phyloP scores from a whole-genome alignment of 208 protist species.

The Crithidia mellificae region DNA sequence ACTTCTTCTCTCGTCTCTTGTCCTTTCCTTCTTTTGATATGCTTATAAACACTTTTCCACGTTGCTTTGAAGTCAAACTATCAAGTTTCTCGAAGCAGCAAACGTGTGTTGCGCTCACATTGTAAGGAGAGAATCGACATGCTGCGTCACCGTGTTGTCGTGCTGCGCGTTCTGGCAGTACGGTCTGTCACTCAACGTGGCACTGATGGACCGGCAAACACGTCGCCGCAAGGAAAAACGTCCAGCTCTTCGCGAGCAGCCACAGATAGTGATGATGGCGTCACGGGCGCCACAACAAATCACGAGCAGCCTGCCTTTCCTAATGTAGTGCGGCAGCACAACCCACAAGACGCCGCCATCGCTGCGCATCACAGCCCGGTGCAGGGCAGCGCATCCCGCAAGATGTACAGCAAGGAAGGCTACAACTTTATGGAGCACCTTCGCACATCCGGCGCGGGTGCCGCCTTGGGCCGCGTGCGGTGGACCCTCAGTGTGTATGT shows the following conservation, averaged over 20 bases:
- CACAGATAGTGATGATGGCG: no score
- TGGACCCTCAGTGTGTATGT: constrained; percentile 34
- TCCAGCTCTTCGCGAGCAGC: no score
- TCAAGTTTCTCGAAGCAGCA: no score
- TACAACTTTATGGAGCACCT: constrained; percentile 58
- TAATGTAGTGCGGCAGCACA: no score
- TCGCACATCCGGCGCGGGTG: constrained; percentile 29
- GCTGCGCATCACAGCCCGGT: neutral
- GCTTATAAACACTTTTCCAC: no score
- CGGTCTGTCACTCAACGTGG: neutral
- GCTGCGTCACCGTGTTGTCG: constrained; percentile 4
- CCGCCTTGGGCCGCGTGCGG: constrained; percentile 29
- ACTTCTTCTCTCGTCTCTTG: no score
- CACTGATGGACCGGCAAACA: neutral
- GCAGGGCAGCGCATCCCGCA: neutral
- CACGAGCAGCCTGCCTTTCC: neutral
- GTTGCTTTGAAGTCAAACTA: no score
- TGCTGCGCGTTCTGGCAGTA: neutral
- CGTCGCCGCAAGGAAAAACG: neutral
- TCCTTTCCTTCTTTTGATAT: no score
- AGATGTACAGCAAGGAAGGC: constrained; percentile 29
- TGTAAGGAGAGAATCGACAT: neutral
- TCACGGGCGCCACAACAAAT: neutral
- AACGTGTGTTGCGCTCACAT: neutral
- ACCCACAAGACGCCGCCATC: neutral